Percentiles rank a stretch among this genome's conserved stretches.
Evolutionary conservation across 768 basidiomycete genomes (phyloP).

Genomic region (Lactifluus echinatus): DNA sequence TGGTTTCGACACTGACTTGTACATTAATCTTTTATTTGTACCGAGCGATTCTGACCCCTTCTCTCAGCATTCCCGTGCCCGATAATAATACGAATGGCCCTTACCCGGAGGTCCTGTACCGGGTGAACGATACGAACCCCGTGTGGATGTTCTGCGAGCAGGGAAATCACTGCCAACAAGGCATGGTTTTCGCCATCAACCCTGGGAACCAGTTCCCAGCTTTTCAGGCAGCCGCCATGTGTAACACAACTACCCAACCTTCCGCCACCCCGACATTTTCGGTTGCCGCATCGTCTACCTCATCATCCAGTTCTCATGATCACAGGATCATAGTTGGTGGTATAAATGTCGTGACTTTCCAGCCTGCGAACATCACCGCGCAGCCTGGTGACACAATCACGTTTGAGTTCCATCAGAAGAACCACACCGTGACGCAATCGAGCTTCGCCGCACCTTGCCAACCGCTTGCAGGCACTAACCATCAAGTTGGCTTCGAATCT

Average conservation of each 20-base stretch:
- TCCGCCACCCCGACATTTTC: conserved; percentile 15
- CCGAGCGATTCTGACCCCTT: conserved; percentile 22
- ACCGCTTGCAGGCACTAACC: conserved; percentile 33
- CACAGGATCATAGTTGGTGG: conserved; percentile 28
- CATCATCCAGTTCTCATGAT: conserved; percentile 23
- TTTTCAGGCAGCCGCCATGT: conserved; percentile 47
- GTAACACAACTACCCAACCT: conserved; percentile 2
- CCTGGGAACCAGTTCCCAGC: conserved; percentile 44
- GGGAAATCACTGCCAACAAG: conserved; percentile 43
- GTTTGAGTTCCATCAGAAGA: conserved; percentile 35
- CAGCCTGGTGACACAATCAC: conserved; percentile 32
- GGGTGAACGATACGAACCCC: conserved; percentile 36
- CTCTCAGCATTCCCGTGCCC: conserved; percentile 38
- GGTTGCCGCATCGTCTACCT: too few relatives aligned
- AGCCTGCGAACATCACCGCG: conserved; percentile 30
- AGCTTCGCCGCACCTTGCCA: conserved; percentile 30
- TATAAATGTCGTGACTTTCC: conserved; percentile 23
- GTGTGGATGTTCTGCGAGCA: conserved; percentile 56
- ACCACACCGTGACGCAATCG: conserved; percentile 33
- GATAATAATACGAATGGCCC: conserved; percentile 32
- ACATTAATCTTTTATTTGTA: conserved; percentile 19
- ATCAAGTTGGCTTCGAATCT: conserved; percentile 35
- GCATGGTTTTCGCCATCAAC: conserved; percentile 65
- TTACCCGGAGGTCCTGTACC: conserved; percentile 40
- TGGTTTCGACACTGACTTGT: conserved; percentile 58